Base-by-base conservation (phyloP, 768 basidiomycete species). In the Hypholoma fasciculare region DNA sequence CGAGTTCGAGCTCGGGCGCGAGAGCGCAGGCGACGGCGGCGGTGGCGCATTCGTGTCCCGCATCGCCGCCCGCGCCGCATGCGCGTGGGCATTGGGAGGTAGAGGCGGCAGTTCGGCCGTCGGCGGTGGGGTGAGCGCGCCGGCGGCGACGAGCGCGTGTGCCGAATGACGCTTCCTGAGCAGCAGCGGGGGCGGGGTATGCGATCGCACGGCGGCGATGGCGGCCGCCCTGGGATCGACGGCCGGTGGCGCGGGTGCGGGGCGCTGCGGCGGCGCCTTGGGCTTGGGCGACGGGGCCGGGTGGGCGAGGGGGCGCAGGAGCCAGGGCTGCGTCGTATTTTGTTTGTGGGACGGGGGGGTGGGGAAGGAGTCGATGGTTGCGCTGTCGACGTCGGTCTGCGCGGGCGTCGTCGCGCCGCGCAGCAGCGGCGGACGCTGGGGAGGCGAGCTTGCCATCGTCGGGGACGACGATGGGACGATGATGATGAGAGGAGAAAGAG, bases 141-240 rank as follows among this genome's bases (percentile, higher is more conserved):
- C 48, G 48, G 20, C 16, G 19, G 48, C 48, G 48, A 49, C 16
- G 48, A 34, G 30, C 30, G 60, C 52, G 53, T 68, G 61, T 12
- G 69, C 58, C 23, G 73, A 77, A 58, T 72, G 71, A 14, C 72
- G 71, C 63, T 75, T 77, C 55, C 63, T 71, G 52, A 75, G 65
- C 30, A 55, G 56, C 17, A 52, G 14, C 11, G 52, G 34, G 27
- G 51, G 42, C 19, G 53, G 38, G 30, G 30, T 23, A 13, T 30
- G 27, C 2, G 48, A n/a, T 49, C 23, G 26, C 19, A 23, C 16
- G 48, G 7, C 17, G 40, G 40, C 13, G 40, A 42, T 17, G 40
- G 40, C 12, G 38, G 38, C 38, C 12, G 38, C 5, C 11, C 12
- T 39, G 2, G 38, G 38, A 11, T 39, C 38, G 38, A 11, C 16